Base-by-base conservation (phyloP, 164 flowering plant species). In the Umbellularia californica region DNA sequence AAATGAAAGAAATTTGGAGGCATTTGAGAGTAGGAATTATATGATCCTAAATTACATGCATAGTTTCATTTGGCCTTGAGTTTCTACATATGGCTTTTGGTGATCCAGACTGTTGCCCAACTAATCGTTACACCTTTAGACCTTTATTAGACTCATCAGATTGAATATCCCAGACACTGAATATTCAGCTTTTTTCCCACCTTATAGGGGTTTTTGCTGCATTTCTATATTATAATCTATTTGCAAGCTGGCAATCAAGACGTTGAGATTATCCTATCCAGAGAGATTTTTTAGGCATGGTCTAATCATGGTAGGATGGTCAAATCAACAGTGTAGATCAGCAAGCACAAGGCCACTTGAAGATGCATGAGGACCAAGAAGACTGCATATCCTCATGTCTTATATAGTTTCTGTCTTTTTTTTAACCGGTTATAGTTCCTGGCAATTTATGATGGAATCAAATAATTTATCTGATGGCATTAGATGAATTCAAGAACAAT, bases 1-100 rank as follows among this genome's bases (percentile, higher is more conserved):
- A 64, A 67, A 67, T 67, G 35, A 17, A 30, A 67, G 68, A 60
- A 60, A 60, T n/a, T 65, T 23, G 17, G 68, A 65, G 27, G 13
- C 68, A 12, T 25, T 41, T 41, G 47, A 41, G 10, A 41, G 47
- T 41, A 41, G 2, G 47, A 41, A 41, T 41, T 41, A 41, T 41
- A 41, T 5, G 11, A 41, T 41, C 47, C 47, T 5, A 10, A 41
- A 41, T 41, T 41, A 41, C 47, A 41, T 41, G 47, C 47, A 41
- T 15, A 55, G 15, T 55, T 15, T 55, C 7, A 13, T 55, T 20
- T 55, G n/a, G 60, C 60, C 7, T 55, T 55, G n/a, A 55, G 60
- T 55, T 55, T 55, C 60, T 55, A 55, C 60, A 55, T 55, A 14
- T 55, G 3, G 60, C 60, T 12, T 55, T 55, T 55, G 60, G 60